Percentiles rank a stretch among this genome's conserved stretches.
Conservation (phyloP, 2,329 filamentous ascomycete genomes). For the Graphiopsis chlorocephala region DNA sequence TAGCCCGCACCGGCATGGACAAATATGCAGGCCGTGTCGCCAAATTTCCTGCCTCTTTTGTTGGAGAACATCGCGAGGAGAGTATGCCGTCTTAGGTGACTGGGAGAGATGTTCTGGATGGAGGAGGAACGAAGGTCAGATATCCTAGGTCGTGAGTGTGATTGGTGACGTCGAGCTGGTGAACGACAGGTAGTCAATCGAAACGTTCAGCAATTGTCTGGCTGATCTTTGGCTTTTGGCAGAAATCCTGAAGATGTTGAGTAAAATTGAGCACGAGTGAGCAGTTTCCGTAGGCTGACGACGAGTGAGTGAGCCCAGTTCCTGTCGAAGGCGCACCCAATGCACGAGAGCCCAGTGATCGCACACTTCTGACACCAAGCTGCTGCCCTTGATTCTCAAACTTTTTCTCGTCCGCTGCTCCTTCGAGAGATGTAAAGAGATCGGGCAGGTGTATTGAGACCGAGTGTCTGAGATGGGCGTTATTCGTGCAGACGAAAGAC, state of each 20-base stretch:
- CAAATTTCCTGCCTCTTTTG: slow-evolving; percentile 38
- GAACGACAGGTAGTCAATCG: neutral
- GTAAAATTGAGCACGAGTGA: neutral
- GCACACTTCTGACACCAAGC: neutral
- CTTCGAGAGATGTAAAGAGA: neutral
- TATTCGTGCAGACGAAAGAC: neutral
- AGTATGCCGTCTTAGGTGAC: neutral
- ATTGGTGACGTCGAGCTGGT: neutral
- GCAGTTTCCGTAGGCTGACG: neutral
- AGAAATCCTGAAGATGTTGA: neutral
- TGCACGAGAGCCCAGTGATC: neutral
- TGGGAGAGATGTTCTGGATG: neutral
- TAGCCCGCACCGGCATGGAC: slow-evolving; percentile 95
- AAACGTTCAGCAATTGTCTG: neutral
- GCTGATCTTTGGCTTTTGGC: neutral
- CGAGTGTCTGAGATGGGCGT: neutral
- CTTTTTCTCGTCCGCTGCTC: neutral
- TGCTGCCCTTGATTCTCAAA: neutral
- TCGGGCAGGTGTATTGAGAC: neutral
- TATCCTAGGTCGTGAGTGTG: neutral
- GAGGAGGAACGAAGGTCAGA: neutral
- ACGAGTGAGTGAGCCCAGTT: neutral
- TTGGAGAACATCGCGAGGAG: slow-evolving; percentile 37
- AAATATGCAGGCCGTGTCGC: slow-evolving; percentile 73
- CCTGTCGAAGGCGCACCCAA: neutral